Conservation (phyloP, 116 monocot genomes). For the Thalassia testudinum region DNA sequence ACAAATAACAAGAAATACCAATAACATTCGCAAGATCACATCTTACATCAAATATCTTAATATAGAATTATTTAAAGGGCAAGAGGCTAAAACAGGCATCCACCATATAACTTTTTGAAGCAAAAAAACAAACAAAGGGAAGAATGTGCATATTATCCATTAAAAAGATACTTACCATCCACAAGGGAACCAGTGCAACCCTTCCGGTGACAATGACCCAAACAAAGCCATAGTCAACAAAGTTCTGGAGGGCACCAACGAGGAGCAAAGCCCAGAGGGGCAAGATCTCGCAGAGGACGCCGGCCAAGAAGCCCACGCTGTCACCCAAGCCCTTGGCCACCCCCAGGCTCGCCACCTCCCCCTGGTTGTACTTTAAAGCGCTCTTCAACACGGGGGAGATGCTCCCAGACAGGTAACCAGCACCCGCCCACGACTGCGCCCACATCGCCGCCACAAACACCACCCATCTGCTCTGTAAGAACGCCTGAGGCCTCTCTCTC, state of each 20-base stretch:
- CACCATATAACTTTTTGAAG: too few relatives aligned
- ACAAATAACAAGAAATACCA: too few relatives aligned
- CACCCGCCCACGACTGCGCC: conserved; percentile 56
- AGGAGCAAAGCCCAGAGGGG: conserved; percentile 68
- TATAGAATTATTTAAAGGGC: too few relatives aligned
- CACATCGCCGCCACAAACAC: conserved; percentile 79
- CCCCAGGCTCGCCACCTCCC: conserved; percentile 51
- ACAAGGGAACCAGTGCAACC: conserved; percentile 37
- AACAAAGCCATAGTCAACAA: conserved; percentile 71
- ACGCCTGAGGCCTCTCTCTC: conserved; percentile 9
- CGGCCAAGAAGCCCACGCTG: conserved; percentile 68
- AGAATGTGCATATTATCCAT: too few relatives aligned
- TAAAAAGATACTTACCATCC: conserved; percentile 45
- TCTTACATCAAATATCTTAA: too few relatives aligned
- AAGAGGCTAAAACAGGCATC: too few relatives aligned
- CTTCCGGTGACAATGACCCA: conserved; percentile 53
- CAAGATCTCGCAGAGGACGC: conserved; percentile 41
- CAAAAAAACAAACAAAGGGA: too few relatives aligned
- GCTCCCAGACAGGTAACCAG: conserved; percentile 82
- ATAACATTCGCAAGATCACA: too few relatives aligned
- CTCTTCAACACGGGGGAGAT: conserved; percentile 64
- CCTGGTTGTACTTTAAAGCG: conserved; percentile 58
- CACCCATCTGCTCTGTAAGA: conserved; percentile 70
- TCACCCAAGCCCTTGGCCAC: conserved; percentile 81
- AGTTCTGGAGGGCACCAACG: conserved; percentile 53